Base-by-base conservation (phyloP, 768 basidiomycete species). In the Exidia glandulosa region DNA sequence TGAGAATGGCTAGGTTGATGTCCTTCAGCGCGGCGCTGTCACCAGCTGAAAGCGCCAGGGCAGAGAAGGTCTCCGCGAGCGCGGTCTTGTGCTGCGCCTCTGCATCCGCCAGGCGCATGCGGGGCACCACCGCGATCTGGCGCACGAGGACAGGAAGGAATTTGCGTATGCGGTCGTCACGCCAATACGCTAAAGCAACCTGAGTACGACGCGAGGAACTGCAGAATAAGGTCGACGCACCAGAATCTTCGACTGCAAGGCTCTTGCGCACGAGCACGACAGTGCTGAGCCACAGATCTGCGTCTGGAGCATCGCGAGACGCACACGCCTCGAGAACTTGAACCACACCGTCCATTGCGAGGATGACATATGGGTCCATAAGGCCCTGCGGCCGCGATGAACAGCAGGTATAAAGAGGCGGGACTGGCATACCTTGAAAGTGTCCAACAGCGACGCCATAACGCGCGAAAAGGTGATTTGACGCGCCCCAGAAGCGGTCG, bases 111-210 rank as follows among this genome's bases (percentile, higher is more conserved):
- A 50, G n/a, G 36, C 36, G 12, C n/a, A n/a, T n/a, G n/a, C n/a
- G n/a, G 12, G 41, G 41, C 3, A 76, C 66, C 13, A 68, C 41
- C 3, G 82, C 73, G 19, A 91, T 75, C 71, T 96, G 94, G 14
- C 79, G 74, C 4, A 88, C 76, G 32, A 94, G 63, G 1, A 81
- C 74, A 5, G 80, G 72, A 4, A 82, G 69, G 6, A 94, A 73
- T 58, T 82, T 79, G 7, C 82, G 78, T 27, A 91, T 70, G 63
- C 87, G 88, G 67, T 90, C 86, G 63, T 90, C 87, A 2, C 88
- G 83, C 94, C 94, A 97, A 79, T 90, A 96, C 10, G 77, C 94
- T 94, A 63, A n/a, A n/a, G n/a, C n/a, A n/a, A n/a, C n/a, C n/a
- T n/a, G 32, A 47, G 32, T 23, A 30, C 55, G 25, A 10, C 12